Percentiles rank a stretch among this genome's conserved stretches.
Evolutionary conservation across 805 yeast species (phyloP).

Genomic region (Candida ficus): DNA sequence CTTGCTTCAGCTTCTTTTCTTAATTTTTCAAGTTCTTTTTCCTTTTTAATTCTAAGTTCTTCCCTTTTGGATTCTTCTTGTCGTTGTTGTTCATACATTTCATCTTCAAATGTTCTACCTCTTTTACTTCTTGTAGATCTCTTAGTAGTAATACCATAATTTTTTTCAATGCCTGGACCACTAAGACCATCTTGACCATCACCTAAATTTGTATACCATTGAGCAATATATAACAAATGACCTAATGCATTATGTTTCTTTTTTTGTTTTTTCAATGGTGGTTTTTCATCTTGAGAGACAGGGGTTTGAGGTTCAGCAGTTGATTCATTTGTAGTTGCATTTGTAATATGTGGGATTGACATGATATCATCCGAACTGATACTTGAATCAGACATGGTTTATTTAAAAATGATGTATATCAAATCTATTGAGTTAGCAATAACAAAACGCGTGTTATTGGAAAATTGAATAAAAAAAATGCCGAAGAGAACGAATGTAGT

Average conservation of each 20-base stretch:
- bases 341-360: background rate
- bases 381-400: background rate
- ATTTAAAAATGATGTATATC: no score
- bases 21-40: constrained; percentile 1
- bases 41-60: constrained; percentile 1
- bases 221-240: constrained; percentile 1
- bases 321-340: constrained; percentile 3
- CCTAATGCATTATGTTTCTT: background rate
- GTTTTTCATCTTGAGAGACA: background rate
- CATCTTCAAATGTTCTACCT: constrained; percentile 6
- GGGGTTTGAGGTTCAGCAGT: constrained; percentile 6
- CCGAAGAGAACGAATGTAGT: no score
- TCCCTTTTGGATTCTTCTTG: constrained; percentile 1
- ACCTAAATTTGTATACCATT: constrained; percentile 9
- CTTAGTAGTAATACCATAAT: constrained; percentile 1
- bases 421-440: no score
- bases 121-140: constrained; percentile 2
- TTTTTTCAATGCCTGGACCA: constrained; percentile 1
- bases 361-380: background rate
- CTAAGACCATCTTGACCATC: constrained; percentile 8
- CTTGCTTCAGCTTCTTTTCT: background rate
- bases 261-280: background rate
- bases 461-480: no score
- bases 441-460: background rate
- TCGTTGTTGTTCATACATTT: background rate